A percentile compares a stretch with the other conserved stretches of the same genome.
Evolutionary conservation across 768 basidiomycete species (phyloP).

Genomic region (Dioszegia aurantiaca): DNA sequence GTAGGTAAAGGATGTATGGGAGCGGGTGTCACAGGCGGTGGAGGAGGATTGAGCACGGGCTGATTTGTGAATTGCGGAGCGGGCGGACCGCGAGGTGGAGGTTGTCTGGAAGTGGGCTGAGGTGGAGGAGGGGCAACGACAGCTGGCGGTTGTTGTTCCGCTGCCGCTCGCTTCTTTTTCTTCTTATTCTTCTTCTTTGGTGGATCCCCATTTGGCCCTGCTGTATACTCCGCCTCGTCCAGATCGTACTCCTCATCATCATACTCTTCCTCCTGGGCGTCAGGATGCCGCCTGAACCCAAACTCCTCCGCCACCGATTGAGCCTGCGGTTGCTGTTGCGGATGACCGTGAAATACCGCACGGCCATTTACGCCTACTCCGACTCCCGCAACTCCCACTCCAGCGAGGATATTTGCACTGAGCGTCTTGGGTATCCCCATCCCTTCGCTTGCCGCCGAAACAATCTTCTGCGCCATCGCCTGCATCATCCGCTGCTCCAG

Average conservation of each 20-base stretch:
- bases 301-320: conserved; percentile 38
- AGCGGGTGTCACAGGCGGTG: conserved; percentile 55
- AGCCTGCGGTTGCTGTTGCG: conserved; percentile 14
- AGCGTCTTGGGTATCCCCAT: conserved; percentile 35
- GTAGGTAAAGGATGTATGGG: conserved; percentile 62
- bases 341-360: conserved; percentile 37
- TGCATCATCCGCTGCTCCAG: conserved; percentile 64
- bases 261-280: conserved; percentile 37
- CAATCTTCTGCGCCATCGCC: conserved; percentile 66
- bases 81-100: conserved; percentile 14
- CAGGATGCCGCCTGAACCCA: conserved; percentile 50
- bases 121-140: conserved; percentile 53
- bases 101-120: conserved; percentile 16
- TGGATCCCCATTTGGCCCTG: conserved; percentile 32
- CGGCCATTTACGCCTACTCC: conserved; percentile 35
- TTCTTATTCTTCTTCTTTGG: conserved; percentile 59
- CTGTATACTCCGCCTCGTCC: conserved; percentile 36
- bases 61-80: conserved; percentile 12
- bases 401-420: conserved; percentile 53
- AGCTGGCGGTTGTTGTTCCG: conserved; percentile 23
- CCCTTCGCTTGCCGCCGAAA: conserved; percentile 49
- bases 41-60: conserved; percentile 51
- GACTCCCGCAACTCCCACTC: conserved; percentile 44
- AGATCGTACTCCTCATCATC: conserved; percentile 42
- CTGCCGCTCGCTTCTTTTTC: conserved; percentile 54